These are phyloP conservation scores for Ophiosphaerella korrae DNA, from an alignment of 2,329 filamentous ascomycete species.

Conservation along the genomic window DNA sequence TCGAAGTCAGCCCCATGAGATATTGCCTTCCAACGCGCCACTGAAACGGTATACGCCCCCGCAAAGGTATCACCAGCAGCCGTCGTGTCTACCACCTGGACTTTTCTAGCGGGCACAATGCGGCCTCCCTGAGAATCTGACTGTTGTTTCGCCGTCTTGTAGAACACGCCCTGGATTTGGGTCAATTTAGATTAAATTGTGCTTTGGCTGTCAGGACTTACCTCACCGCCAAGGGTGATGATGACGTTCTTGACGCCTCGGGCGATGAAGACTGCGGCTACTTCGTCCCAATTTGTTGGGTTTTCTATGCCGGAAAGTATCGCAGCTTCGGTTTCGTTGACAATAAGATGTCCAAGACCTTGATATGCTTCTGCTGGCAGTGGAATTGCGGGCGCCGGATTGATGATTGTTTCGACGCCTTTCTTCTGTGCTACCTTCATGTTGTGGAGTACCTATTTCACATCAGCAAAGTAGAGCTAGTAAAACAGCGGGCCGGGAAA, in stretches of 20 bases:
- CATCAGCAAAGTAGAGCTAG: not conserved
- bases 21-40: constrained; percentile 58
- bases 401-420: constrained; percentile 68
- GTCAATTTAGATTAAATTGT: constrained; percentile 25
- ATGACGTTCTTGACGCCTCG: constrained; percentile 77
- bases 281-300: constrained; percentile 39
- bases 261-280: constrained; percentile 61
- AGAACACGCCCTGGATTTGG: constrained; percentile 44
- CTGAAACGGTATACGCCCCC: constrained; percentile 79
- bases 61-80: constrained; percentile 95
- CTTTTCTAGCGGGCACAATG: constrained; percentile 68
- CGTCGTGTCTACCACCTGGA: constrained; percentile 87
- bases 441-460: constrained; percentile 39
- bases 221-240: constrained; percentile 81
- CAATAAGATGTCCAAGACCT: constrained; percentile 76
- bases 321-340: constrained; percentile 89
- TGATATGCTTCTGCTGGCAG: constrained; percentile 70
- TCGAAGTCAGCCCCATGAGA: constrained; percentile 51
- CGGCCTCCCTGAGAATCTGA: constrained; percentile 50
- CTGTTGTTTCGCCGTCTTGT: constrained; percentile 53
- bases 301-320: constrained; percentile 65
- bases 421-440: constrained; percentile 43
- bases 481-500: not conserved
- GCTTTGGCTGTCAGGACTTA: constrained; percentile 39
- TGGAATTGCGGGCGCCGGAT: constrained; percentile 74